These are phyloP conservation scores for Rubus idaeus DNA, from an alignment of 306 rosid genomes.

Conservation along the genomic window DNA sequence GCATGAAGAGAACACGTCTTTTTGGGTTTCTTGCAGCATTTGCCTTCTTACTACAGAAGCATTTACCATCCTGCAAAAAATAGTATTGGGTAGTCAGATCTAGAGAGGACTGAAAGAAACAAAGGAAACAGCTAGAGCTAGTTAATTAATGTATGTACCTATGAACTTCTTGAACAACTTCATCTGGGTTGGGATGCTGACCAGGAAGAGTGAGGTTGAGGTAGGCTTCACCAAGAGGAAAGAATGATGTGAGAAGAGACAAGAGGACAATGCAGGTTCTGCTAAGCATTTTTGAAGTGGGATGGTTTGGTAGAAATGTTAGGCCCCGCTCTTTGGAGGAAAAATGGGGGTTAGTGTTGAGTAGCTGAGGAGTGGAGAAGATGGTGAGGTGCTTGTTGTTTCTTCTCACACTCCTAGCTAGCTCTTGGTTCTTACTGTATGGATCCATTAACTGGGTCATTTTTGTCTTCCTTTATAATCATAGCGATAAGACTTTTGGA, in stretches of 20 bases:
- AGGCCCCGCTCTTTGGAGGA: not conserved
- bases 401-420: conserved; percentile 18
- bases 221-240: conserved; percentile 35
- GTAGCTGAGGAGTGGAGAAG: conserved; percentile 12
- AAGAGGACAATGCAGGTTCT: conserved; percentile 55
- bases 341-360: conserved; percentile 7
- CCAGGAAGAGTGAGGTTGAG: conserved; percentile 83
- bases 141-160: conserved; percentile 37
- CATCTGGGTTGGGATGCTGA: conserved; percentile 82
- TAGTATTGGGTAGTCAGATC: not conserved
- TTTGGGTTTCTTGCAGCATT: conserved; percentile 42
- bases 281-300: conserved; percentile 44
- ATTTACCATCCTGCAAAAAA: conserved; percentile 63
- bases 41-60: conserved; percentile 76
- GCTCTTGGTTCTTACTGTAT: conserved; percentile 19
- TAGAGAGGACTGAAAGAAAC: not conserved
- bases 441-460: not conserved
- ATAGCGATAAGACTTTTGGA: conserved; percentile 13
- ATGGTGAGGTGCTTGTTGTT: conserved; percentile 8
- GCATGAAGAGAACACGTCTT: conserved; percentile 45
- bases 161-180: conserved; percentile 76
- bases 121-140: conserved; percentile 1
- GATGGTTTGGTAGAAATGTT: not conserved
- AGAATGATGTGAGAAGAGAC: conserved; percentile 41
- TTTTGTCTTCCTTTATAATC: conserved; percentile 36